These are phyloP conservation scores for Candida sphagnicola DNA, from an alignment of 805 yeast species.

Conservation along the genomic window DNA sequence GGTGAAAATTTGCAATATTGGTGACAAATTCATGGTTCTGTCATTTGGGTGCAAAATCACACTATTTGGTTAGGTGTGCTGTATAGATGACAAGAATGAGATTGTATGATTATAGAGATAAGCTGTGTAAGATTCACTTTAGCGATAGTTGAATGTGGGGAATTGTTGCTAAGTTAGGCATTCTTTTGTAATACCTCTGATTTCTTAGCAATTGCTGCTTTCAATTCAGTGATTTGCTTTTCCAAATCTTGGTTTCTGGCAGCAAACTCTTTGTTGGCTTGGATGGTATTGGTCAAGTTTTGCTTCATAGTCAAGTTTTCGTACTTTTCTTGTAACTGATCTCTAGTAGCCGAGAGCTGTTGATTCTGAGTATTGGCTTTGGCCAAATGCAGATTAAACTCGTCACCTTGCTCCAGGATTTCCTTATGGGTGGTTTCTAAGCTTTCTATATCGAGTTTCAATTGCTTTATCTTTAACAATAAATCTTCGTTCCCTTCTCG, in stretches of 20 bases:
- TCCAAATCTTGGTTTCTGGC: constrained; percentile 30
- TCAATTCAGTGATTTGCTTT: constrained; percentile 25
- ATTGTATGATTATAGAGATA: too few species aligned
- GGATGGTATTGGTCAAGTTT: constrained; percentile 32
- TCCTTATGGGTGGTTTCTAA: constrained; percentile 34
- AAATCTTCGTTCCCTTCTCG: constrained; percentile 36
- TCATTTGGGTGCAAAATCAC: too few species aligned
- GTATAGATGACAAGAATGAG: too few species aligned
- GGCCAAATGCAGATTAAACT: constrained; percentile 18
- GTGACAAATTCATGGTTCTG: too few species aligned
- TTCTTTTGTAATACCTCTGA: neutral
- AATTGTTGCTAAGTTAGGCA: too few species aligned
- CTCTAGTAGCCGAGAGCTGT: constrained; percentile 10
- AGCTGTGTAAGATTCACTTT: too few species aligned
- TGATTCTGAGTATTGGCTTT: constrained; percentile 18
- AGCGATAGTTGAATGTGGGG: too few species aligned
- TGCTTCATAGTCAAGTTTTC: constrained; percentile 34
- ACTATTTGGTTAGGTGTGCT: too few species aligned
- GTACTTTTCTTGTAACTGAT: constrained; percentile 19
- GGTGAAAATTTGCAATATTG: too few species aligned
- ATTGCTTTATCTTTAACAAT: constrained; percentile 19
- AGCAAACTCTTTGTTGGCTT: constrained; percentile 38
- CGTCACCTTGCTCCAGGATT: constrained; percentile 29
- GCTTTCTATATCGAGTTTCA: constrained; percentile 23
- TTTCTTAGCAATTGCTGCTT: constrained; percentile 6